Percentiles rank a stretch among this genome's conserved stretches.
These are phyloP conservation scores for Pseudonectria buxi DNA, from an alignment of 2,329 filamentous ascomycete genomes.

Conservation along the genomic window DNA sequence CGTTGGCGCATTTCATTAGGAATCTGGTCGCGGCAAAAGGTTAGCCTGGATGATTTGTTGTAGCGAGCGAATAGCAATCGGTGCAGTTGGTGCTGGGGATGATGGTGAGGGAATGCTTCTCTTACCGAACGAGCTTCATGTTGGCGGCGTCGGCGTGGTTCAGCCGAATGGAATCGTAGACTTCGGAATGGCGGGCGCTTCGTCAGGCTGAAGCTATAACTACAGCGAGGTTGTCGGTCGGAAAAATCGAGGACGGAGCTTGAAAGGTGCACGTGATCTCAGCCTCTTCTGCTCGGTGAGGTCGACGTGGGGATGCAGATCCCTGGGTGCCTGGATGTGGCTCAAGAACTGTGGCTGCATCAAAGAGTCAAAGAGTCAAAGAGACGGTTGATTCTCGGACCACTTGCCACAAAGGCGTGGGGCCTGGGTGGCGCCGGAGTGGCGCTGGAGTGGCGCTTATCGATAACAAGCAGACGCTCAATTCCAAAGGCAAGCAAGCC, in stretches of 20 bases:
- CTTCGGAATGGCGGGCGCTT: no score
- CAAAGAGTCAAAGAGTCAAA: no score
- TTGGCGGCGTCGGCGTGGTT: constrained; percentile 34
- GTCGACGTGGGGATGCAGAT: no score
- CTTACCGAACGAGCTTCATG: constrained; percentile 97
- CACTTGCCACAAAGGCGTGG: no score
- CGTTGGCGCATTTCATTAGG: constrained; percentile 98
- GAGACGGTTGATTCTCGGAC: no score
- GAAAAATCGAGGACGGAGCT: constrained; percentile 25
- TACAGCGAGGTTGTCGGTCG: constrained; percentile 24
- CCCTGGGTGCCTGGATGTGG: no score
- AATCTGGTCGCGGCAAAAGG: constrained; percentile 55
- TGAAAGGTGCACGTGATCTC: constrained; percentile 15
- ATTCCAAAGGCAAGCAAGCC: no score
- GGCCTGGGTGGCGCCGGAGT: no score
- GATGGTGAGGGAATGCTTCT: constrained; percentile 1
- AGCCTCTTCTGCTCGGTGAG: no score
- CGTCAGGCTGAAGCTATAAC: constrained; percentile 23
- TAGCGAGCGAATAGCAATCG: not conserved
- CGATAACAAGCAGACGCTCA: no score
- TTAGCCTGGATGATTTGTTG: constrained; percentile 13
- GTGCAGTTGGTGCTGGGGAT: not conserved
- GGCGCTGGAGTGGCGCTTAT: no score
- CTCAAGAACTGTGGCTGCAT: no score
- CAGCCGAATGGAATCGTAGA: constrained; percentile 1